phyloP scores from a whole-genome alignment of 108 stramenopile genomes.

The Chaetoceros muelleri region DNA sequence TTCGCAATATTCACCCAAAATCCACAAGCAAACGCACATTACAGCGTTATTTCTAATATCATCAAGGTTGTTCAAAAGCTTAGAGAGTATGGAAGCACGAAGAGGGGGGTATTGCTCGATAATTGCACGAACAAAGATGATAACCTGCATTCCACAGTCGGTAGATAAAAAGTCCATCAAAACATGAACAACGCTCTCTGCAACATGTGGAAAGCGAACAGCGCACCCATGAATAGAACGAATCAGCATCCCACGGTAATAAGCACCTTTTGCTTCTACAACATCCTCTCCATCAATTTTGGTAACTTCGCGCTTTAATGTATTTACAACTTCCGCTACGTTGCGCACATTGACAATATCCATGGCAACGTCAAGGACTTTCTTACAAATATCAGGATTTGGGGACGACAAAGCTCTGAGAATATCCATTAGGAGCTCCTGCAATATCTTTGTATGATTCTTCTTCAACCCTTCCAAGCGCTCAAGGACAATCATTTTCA shows the following conservation, averaged over 20 bases:
- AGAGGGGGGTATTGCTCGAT: conserved; percentile 91
- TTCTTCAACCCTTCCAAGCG: conserved; percentile 85
- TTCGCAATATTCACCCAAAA: conserved; percentile 94
- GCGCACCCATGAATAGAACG: conserved; percentile 95
- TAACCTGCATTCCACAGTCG: conserved; percentile 89
- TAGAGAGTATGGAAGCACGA: conserved; percentile 77
- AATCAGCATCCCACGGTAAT: conserved; percentile 90
- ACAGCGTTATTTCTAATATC: conserved; percentile 82
- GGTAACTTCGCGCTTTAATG: conserved; percentile 93
- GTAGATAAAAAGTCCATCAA: conserved; percentile 92
- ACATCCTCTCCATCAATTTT: conserved; percentile 75
- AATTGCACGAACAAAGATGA: conserved; percentile 94
- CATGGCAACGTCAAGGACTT: conserved; percentile 93
- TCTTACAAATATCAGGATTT: conserved; percentile 95
- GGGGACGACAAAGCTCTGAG: conserved; percentile 90
- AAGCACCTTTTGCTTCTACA: conserved; percentile 78
- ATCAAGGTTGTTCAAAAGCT: conserved; percentile 75
- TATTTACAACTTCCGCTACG: conserved; percentile 90
- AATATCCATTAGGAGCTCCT: conserved; percentile 97
- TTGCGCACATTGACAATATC: conserved; percentile 88
- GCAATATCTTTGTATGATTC: conserved; percentile 91
- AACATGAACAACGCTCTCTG: conserved; percentile 89
- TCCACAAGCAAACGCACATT: conserved; percentile 96
- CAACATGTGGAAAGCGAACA: conserved; percentile 88
- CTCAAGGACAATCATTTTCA: conserved; percentile 96